Conservation (phyloP, 495 filamentous ascomycete species). For the Podospora pseudocomata region DNA sequence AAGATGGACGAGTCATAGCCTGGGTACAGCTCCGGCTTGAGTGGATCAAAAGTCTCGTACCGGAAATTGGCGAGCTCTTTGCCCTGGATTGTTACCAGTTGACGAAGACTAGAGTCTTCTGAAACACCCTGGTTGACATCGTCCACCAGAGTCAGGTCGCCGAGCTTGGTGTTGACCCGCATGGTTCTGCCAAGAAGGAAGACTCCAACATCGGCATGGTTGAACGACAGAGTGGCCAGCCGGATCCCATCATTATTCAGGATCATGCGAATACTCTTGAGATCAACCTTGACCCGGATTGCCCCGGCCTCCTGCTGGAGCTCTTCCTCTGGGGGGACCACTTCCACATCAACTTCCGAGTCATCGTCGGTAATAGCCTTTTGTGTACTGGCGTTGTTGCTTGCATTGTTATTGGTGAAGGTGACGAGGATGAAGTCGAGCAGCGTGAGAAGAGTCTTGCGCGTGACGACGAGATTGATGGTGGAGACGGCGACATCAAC, state of each 20-base stretch:
- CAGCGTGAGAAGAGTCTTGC: constrained; percentile 89
- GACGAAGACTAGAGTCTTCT: constrained; percentile 73
- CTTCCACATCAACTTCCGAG: constrained; percentile 35
- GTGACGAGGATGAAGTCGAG: constrained; percentile 94
- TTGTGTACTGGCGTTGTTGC: constrained; percentile 30
- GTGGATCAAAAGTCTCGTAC: constrained; percentile 89
- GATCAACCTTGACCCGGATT: constrained; percentile 76
- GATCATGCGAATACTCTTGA: constrained; percentile 89
- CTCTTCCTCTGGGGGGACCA: constrained; percentile 29
- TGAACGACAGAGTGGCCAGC: constrained; percentile 86
- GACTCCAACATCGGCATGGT: constrained; percentile 84
- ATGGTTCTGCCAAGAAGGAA: constrained; percentile 81
- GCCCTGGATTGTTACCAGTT: constrained; percentile 89
- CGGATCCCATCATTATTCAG: constrained; percentile 98
- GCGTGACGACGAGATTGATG: constrained; percentile 90
- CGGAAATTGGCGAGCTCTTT: constrained; percentile 96
- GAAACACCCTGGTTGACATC: constrained; percentile 90
- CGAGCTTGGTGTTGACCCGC: constrained; percentile 79
- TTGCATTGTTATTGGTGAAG: constrained; percentile 65
- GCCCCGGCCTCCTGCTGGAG: constrained; percentile 39
- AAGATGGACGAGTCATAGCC: constrained; percentile 93
- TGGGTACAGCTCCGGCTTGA: constrained; percentile 65
- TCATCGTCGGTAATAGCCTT: constrained; percentile 38
- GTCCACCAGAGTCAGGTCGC: constrained; percentile 82
- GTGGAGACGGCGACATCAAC: constrained; percentile 89